Evolutionary conservation across 345 rosid species (phyloP).

Genomic region (Arabidopsis suecica): DNA sequence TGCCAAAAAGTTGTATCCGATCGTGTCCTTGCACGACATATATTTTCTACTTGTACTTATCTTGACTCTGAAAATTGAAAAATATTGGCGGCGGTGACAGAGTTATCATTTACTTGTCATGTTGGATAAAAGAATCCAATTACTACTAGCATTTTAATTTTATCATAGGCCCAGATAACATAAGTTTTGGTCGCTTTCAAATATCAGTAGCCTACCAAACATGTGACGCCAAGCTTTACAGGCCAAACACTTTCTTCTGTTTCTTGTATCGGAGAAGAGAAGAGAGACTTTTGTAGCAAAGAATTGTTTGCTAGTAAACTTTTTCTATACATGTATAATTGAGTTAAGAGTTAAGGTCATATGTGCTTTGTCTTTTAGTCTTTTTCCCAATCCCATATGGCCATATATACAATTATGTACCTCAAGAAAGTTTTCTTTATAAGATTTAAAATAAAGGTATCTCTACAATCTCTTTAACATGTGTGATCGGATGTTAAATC

Average conservation of each 20-base stretch:
- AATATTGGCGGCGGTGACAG: conserved; percentile 31
- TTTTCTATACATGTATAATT: conserved; percentile 12
- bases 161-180: not conserved
- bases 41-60: conserved; percentile 37
- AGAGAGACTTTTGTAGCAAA: conserved; percentile 35
- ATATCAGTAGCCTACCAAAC: conserved; percentile 33
- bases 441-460: not conserved
- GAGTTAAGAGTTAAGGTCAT: conserved; percentile 16
- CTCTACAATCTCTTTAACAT: not conserved
- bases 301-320: conserved; percentile 31
- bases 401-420: not conserved
- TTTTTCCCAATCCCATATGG: not conserved
- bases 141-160: not conserved
- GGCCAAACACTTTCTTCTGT: conserved; percentile 25
- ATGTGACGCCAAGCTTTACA: conserved; percentile 39
- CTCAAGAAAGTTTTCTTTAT: not conserved
- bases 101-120: conserved; percentile 19
- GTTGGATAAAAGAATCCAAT: not conserved
- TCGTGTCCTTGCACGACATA: conserved; percentile 12
- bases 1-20: not conserved
- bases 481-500: not conserved
- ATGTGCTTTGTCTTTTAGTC: conserved; percentile 33
- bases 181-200: conserved; percentile 26
- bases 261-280: conserved; percentile 22
- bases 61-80: conserved; percentile 26